Percentiles rank a stretch among this genome's conserved stretches.
Evolutionary conservation across 306 rosid species (phyloP).

Genomic region (Astragalus glycyphyllos): DNA sequence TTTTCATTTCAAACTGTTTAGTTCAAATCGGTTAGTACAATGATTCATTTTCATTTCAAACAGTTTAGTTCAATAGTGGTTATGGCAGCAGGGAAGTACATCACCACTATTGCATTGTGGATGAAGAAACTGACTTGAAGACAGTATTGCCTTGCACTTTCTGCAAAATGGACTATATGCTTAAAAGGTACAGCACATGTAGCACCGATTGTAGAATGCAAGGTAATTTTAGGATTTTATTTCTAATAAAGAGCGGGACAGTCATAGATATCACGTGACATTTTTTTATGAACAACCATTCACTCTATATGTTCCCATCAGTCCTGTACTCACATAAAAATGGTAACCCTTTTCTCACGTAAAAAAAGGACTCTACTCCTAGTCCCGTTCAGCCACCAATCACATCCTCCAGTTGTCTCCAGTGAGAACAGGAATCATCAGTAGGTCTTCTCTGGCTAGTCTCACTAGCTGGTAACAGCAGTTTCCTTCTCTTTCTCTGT

Average conservation of each 20-base stretch:
- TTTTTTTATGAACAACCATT: too few relatives aligned
- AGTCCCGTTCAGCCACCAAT: too few relatives aligned
- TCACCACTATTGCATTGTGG: not conserved
- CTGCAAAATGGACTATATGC: not conserved
- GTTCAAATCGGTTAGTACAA: constrained; percentile 40
- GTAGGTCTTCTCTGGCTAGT: too few relatives aligned
- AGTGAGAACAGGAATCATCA: too few relatives aligned
- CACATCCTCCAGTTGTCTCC: too few relatives aligned
- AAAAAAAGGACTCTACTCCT: too few relatives aligned
- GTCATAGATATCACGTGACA: not conserved
- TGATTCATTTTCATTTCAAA: constrained; percentile 6
- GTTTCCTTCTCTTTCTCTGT: too few relatives aligned
- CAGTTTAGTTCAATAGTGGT: not conserved
- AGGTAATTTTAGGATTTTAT: not conserved
- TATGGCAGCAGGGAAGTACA: not conserved
- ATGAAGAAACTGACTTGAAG: not conserved
- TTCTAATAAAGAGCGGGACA: not conserved
- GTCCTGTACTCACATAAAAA: too few relatives aligned
- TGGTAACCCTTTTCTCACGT: too few relatives aligned
- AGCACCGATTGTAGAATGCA: not conserved
- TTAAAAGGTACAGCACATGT: not conserved
- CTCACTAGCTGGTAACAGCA: too few relatives aligned
- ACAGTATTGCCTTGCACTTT: not conserved
- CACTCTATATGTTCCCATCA: too few relatives aligned
- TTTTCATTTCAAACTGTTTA: too few relatives aligned